Evolutionary conservation across 345 rosid species (phyloP).

Genomic region (Iberis pinnata): DNA sequence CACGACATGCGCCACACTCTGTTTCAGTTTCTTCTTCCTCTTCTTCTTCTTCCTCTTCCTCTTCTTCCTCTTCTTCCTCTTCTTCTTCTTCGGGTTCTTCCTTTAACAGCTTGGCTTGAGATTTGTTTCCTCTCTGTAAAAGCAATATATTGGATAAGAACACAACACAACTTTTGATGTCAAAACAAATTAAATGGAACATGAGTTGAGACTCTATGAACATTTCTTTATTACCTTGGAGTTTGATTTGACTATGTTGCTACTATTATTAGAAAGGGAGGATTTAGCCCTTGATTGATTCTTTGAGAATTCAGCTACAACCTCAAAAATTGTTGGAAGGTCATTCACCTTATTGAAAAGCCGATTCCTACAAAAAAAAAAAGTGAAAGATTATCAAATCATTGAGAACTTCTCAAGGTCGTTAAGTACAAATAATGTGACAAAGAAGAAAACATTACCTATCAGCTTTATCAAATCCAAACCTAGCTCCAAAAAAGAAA

Average conservation of each 20-base stretch:
- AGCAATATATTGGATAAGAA: too few relatives aligned
- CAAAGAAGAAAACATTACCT: slow-evolving; percentile 38
- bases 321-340: slow-evolving; percentile 76
- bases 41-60: slow-evolving; percentile 44
- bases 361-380: slow-evolving; percentile 46
- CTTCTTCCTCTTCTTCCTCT: too few relatives aligned
- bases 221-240: slow-evolving; percentile 53
- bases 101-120: too few relatives aligned
- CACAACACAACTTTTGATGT: slow-evolving; percentile 30
- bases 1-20: slow-evolving; percentile 49
- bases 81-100: slow-evolving; percentile 16
- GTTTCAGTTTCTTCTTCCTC: slow-evolving; percentile 40
- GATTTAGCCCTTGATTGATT: slow-evolving; percentile 60
- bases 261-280: slow-evolving; percentile 56
- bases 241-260: slow-evolving; percentile 67
- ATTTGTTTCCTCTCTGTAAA: too few relatives aligned
- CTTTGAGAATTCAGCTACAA: slow-evolving; percentile 61
- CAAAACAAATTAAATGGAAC: not conserved
- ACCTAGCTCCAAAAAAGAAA: slow-evolving; percentile 85
- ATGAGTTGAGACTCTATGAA: too few relatives aligned
- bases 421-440: too few relatives aligned
- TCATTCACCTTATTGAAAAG: slow-evolving; percentile 84
- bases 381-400: slow-evolving; percentile 11
- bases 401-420: not conserved
- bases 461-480: slow-evolving; percentile 82